These are phyloP conservation scores for Hevea brasiliensis DNA, from an alignment of 345 rosid genomes.

Conservation along the genomic window DNA sequence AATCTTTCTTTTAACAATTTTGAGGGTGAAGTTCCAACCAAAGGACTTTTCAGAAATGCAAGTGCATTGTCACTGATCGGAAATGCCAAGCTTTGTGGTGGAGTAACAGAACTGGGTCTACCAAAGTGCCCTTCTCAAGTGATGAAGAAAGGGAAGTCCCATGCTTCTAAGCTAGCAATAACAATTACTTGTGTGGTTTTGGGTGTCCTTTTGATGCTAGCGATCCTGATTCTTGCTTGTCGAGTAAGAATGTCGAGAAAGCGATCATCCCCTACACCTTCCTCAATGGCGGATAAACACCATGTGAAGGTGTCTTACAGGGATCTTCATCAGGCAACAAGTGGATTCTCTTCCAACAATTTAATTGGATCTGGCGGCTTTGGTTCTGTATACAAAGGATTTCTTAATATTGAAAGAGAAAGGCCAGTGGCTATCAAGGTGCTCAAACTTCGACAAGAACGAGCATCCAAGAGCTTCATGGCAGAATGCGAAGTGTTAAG, in stretches of 20 bases:
- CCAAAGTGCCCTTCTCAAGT: conserved; percentile 12
- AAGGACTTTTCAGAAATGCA: conserved; percentile 37
- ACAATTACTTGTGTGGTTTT: not conserved
- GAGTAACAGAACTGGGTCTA: conserved; percentile 14
- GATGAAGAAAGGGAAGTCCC: conserved; percentile 5
- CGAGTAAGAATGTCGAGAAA: not conserved
- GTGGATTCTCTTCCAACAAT: conserved; percentile 10
- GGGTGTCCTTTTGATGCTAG: not conserved
- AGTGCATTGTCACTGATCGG: conserved; percentile 33
- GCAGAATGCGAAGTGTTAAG: conserved; percentile 19
- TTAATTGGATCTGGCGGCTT: no score
- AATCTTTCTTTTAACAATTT: conserved; percentile 44
- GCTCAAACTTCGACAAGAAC: no score
- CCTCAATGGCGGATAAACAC: no score
- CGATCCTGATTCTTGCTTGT: no score
- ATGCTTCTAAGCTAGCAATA: not conserved
- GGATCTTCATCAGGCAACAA: conserved; percentile 8
- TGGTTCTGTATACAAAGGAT: no score
- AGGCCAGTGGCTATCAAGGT: no score
- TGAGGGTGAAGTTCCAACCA: conserved; percentile 39
- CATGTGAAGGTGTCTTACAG: conserved; percentile 8
- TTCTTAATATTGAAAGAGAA: no score
- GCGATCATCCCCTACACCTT: not conserved
- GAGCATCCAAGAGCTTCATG: conserved; percentile 19
- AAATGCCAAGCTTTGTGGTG: conserved; percentile 42